These are phyloP conservation scores for Panaeolus cyanescens DNA, from an alignment of 768 basidiomycete genomes.

Conservation along the genomic window DNA sequence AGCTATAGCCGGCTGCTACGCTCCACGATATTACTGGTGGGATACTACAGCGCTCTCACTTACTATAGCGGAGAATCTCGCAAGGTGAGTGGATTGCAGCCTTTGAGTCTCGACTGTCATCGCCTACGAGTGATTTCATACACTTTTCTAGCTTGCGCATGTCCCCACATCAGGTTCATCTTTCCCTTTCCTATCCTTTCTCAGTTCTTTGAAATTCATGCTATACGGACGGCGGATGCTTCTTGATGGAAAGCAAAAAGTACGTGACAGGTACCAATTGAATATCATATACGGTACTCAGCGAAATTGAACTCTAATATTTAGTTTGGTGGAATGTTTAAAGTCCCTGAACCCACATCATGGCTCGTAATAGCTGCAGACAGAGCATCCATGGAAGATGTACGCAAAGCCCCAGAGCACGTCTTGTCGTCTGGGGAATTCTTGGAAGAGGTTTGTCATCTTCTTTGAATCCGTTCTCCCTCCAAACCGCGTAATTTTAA, in stretches of 20 bases:
- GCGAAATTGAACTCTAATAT: not conserved
- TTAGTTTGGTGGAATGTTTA: constrained; percentile 22
- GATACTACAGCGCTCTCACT: not conserved
- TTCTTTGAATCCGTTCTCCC: not conserved
- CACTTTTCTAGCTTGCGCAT: constrained; percentile 11
- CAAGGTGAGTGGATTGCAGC: not conserved
- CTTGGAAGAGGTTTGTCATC: constrained; percentile 24
- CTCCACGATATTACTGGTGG: not conserved
- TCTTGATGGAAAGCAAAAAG: constrained; percentile 35
- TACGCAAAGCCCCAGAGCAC: constrained; percentile 33
- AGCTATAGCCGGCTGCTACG: not conserved
- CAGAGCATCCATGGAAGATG: constrained; percentile 27
- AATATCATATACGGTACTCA: not conserved
- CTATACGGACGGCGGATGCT: constrained; percentile 22
- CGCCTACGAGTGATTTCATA: no score
- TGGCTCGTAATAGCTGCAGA: constrained; percentile 36
- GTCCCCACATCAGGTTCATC: constrained; percentile 40
- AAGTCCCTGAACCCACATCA: constrained; percentile 19
- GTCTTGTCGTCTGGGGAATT: constrained; percentile 27
- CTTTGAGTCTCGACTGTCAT: not conserved
- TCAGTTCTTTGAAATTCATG: constrained; percentile 29
- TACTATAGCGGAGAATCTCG: not conserved
- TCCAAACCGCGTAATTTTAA: not conserved
- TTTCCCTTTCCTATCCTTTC: constrained; percentile 30
- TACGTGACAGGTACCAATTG: constrained; percentile 18